These are phyloP conservation scores for Pezicula radicicola DNA, from an alignment of 2,329 filamentous ascomycete genomes.

Conservation along the genomic window DNA sequence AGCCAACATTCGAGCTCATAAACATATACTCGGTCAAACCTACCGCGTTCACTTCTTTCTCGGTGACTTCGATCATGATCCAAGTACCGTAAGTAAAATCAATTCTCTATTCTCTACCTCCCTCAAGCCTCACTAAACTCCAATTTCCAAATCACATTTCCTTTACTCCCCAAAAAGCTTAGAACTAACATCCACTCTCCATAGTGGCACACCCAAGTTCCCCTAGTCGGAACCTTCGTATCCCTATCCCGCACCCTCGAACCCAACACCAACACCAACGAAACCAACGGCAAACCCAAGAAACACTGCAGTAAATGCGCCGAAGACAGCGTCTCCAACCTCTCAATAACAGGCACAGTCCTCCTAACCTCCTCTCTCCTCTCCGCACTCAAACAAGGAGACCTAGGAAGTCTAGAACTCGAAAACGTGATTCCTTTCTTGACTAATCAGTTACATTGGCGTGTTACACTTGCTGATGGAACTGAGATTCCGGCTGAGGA, in stretches of 20 bases:
- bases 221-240: slow-evolving; percentile 37
- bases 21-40: slow-evolving; percentile 29
- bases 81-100: not conserved
- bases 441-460: slow-evolving; percentile 26
- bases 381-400: slow-evolving; percentile 24
- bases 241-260: slow-evolving; percentile 19
- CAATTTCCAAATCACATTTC: no score
- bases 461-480: slow-evolving; percentile 22
- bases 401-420: slow-evolving; percentile 25
- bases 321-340: slow-evolving; percentile 21
- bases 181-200: not conserved
- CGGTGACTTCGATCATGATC: slow-evolving; percentile 26
- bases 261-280: slow-evolving; percentile 23
- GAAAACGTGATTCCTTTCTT: slow-evolving; percentile 29
- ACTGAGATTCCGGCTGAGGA: slow-evolving; percentile 16
- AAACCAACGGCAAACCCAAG: slow-evolving; percentile 13
- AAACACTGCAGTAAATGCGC: slow-evolving; percentile 29
- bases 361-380: slow-evolving; percentile 34
- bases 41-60: slow-evolving; percentile 35
- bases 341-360: slow-evolving; percentile 35
- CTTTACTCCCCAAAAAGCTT: no score
- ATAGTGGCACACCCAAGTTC: slow-evolving; percentile 33
- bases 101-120: no score
- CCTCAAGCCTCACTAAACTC: no score
- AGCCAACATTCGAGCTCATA: slow-evolving; percentile 31